Evolutionary conservation across 2,329 filamentous ascomycete species (phyloP).

Genomic region (Ascochyta rabiei): DNA sequence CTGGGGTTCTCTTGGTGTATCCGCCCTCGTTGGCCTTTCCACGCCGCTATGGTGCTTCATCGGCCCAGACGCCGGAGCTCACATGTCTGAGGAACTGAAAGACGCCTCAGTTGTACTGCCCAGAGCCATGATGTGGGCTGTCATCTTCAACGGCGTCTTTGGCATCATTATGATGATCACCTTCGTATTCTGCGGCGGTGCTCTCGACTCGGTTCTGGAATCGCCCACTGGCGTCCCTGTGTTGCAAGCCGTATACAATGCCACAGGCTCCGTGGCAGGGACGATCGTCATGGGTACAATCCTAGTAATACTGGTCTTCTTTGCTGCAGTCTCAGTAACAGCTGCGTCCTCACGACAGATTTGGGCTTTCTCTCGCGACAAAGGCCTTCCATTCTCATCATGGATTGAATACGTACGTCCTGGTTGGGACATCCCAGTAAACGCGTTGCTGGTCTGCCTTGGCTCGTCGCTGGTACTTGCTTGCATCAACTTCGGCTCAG

Average conservation of each 20-base stretch:
- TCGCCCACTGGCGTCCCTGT: slow-evolving; percentile 26
- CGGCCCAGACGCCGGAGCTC: slow-evolving; percentile 46
- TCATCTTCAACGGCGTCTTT: slow-evolving; percentile 45
- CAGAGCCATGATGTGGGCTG: slow-evolving; percentile 47
- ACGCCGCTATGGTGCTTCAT: slow-evolving; percentile 43
- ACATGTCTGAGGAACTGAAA: slow-evolving; percentile 45
- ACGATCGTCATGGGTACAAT: slow-evolving; percentile 34
- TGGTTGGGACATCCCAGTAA: slow-evolving; percentile 40
- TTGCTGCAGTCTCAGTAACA: slow-evolving; percentile 44
- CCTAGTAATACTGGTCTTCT: slow-evolving; percentile 31
- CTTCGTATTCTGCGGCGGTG: slow-evolving; percentile 44
- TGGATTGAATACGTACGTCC: slow-evolving; percentile 32
- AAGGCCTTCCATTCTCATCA: slow-evolving; percentile 29
- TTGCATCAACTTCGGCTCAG: slow-evolving; percentile 52
- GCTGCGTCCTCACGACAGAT: slow-evolving; percentile 37
- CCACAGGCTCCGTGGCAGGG: slow-evolving; percentile 29
- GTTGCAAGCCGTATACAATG: slow-evolving; percentile 34
- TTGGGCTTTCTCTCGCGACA: slow-evolving; percentile 31
- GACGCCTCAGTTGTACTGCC: slow-evolving; percentile 40
- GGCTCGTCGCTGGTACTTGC: slow-evolving; percentile 46
- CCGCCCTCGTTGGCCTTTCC: slow-evolving; percentile 48
- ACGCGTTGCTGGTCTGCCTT: slow-evolving; percentile 41
- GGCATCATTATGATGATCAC: slow-evolving; percentile 45
- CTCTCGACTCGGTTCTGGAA: slow-evolving; percentile 30
- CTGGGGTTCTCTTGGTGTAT: slow-evolving; percentile 51